Conservation (phyloP, 257 asterid genomes). For the Scutellaria minor region DNA sequence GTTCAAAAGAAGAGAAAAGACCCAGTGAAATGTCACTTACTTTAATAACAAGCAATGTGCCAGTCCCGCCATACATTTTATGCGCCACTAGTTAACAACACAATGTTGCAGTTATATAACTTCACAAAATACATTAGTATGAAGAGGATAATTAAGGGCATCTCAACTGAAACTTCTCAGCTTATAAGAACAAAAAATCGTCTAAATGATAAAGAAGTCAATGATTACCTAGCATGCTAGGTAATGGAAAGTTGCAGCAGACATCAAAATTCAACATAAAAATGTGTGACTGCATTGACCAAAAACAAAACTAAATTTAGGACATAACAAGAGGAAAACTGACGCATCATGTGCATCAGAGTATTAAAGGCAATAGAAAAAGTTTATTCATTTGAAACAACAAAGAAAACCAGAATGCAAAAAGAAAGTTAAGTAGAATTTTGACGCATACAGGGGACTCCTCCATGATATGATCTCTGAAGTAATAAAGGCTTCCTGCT, state of each 20-base stretch:
- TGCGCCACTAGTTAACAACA: constrained; percentile 63
- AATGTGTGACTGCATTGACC: constrained; percentile 67
- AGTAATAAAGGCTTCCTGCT: constrained; percentile 80
- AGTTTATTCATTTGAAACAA: background rate
- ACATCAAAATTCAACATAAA: constrained; percentile 80
- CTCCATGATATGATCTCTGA: constrained; percentile 82
- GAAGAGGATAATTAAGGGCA: background rate
- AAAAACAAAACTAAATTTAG: constrained; percentile 33
- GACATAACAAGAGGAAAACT: background rate
- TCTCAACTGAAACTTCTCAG: no score
- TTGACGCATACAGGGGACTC: constrained; percentile 74
- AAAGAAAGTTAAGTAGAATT: background rate
- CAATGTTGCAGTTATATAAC: constrained; percentile 23
- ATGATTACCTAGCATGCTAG: constrained; percentile 70
- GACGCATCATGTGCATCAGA: background rate
- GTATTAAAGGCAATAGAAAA: background rate
- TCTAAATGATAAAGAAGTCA: constrained; percentile 7
- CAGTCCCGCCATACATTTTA: constrained; percentile 69
- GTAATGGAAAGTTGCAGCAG: constrained; percentile 82
- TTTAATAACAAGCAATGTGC: constrained; percentile 77
- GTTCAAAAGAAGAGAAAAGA: background rate
- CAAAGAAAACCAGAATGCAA: constrained; percentile 12
- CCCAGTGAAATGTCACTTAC: constrained; percentile 42
- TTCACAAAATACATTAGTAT: constrained; percentile 18
- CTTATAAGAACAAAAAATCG: background rate